Percentiles rank a stretch among this genome's conserved stretches.
phyloP scores from a whole-genome alignment of 805 yeast genomes.

The Debaryomyces tyrocola region DNA sequence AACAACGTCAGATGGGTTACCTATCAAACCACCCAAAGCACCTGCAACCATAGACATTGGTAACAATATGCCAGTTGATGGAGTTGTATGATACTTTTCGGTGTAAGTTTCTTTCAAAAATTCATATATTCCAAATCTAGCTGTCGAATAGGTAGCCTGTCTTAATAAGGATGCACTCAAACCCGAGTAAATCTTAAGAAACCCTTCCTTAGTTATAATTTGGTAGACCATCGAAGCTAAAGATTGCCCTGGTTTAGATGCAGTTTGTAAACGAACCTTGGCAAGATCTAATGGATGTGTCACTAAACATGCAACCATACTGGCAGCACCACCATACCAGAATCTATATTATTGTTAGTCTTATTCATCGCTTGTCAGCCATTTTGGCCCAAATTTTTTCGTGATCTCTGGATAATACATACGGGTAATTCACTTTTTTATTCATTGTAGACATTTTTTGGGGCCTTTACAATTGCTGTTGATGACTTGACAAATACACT shows the following conservation, averaged over 20 bases:
- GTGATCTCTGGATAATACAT: neutral
- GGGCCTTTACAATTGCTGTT: too few relatives aligned
- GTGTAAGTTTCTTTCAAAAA: slow-evolving; percentile 56
- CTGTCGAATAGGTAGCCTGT: slow-evolving; percentile 86
- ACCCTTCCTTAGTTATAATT: slow-evolving; percentile 64
- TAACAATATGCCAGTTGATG: slow-evolving; percentile 58
- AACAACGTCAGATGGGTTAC: slow-evolving; percentile 86
- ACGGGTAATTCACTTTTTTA: slow-evolving; percentile 9
- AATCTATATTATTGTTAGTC: slow-evolving; percentile 31
- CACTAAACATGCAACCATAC: slow-evolving; percentile 62
- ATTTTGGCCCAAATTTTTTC: too few relatives aligned
- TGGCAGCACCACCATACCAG: slow-evolving; percentile 71
- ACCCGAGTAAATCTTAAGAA: slow-evolving; percentile 75
- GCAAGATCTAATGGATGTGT: slow-evolving; percentile 88
- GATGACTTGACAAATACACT: too few relatives aligned
- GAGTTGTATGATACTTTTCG: slow-evolving; percentile 41
- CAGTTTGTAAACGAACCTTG: slow-evolving; percentile 83
- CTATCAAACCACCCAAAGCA: slow-evolving; percentile 79
- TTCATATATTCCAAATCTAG: slow-evolving; percentile 86
- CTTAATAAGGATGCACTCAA: slow-evolving; percentile 77
- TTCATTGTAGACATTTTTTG: slow-evolving; percentile 1
- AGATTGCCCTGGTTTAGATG: slow-evolving; percentile 62
- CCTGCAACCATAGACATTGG: slow-evolving; percentile 88
- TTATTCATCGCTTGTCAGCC: neutral
- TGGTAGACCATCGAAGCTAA: slow-evolving; percentile 60